Evolutionary conservation across 768 basidiomycete genomes (phyloP), one percentile per base, ranked within the genome.

Genomic region (Lanmaoa pseudosensibilis): DNA sequence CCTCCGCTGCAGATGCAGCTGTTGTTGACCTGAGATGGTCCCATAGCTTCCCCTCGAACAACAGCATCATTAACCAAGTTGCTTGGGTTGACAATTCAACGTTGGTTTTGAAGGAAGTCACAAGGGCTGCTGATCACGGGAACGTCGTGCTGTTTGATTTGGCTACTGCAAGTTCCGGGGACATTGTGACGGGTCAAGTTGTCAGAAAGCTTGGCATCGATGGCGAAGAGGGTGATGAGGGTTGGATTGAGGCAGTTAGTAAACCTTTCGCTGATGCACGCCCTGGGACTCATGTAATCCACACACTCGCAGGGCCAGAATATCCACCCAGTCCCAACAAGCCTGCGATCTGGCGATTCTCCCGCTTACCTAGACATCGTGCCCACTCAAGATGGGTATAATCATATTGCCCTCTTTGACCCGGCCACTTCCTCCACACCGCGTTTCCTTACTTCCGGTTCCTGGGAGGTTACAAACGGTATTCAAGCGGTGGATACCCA

Each of bases 381-480:
- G 5, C 93, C 96, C 10, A 85, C 81, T 32, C 64, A 75, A 25
- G 84, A 90, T 5, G 97, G 97, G 0, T 98, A 80, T 77, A 88
- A 92, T 62, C 96, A 98, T 68, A 86, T 99, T 65, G 97, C 96
- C 0, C 80, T 94, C 33, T 99, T 95, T 77, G 87, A 82, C 60
- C 87, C 93, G 7, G 84, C 88, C 4, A 81, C 80, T 57, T 79
- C 87, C 18, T 73, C 77, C 30, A 82, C 78, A 1, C 94, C 95
- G 3, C 80, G 74, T 34, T 99, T 92, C 77, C 77, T 99, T 38
- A 98, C 96, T 2, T 78, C 79, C 2, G 96, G 96, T 1, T 69
- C 83, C 18, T 97, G 94, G 94, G 96, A 99, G 72, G 92, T 98
- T 6, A 86, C 86, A 3, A 81, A 79, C 12, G 80, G 81, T 9